Base-by-base conservation (phyloP, 768 basidiomycete species). In the Lactarius quietus region DNA sequence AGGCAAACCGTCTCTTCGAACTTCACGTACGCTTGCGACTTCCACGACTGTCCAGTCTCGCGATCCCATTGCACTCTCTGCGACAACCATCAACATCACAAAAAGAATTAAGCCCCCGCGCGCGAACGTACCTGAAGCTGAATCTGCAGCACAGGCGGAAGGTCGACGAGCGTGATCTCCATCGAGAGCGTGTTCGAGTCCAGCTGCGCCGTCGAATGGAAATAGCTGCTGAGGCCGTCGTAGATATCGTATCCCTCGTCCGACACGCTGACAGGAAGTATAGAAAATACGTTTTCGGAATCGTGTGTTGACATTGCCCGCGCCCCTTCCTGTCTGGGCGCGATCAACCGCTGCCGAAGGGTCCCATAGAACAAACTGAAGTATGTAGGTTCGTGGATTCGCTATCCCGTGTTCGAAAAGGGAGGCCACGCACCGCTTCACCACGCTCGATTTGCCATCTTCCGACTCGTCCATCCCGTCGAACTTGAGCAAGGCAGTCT, bases 31-130 rank as follows among this genome's bases (percentile, higher is more conserved):
- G 93, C 94, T 72, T 99, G 96, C 6, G 92, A 94, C 76, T 99
- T 99, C 80, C 92, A 94, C 18, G 94, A 88, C 69, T 95, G 91
- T 62, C 93, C 82, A 1, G 90, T 93, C 69, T 93, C 89, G 10
- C 93, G 85, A 73, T 98, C 93, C 78, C 94, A 98, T 82, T 96
- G 94, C 5, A 94, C 95, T 63, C 95, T 81, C 93, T 95, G 70
- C n/a, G 23, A 31, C 2, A 28, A 36, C 5, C 36, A 3, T 58
- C 20, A n/a, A 56, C 55, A 55, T n/a, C 43, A 23, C n/a, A 23
- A n/a, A n/a, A 31, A 23, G 14, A 28, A 14, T 23, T 12, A 39
- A 12, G n/a, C n/a, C n/a, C n/a, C n/a, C n/a, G 14, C 57, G n/a
- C 57, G 60, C 23, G 41, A 12, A 70, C 82, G 66, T 59, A 93